Conservation (phyloP, 2,329 filamentous ascomycete species). For the Waltergamsia citrina region DNA sequence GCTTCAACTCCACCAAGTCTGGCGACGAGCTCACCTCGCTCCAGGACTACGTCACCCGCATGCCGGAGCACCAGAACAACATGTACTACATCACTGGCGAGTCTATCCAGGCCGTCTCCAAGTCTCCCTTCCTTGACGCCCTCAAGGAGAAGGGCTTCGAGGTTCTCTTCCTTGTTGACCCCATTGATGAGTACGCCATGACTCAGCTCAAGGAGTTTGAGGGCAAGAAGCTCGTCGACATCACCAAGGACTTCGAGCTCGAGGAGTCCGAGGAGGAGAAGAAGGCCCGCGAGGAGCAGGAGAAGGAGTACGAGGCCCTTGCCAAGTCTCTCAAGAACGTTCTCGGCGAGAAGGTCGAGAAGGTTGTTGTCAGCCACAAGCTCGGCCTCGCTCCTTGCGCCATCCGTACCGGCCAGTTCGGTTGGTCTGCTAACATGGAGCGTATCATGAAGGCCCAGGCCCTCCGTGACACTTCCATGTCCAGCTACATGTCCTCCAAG, state of each 20-base stretch:
- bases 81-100: slow-evolving; percentile 99
- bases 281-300: slow-evolving; percentile 85
- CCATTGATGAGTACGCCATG: slow-evolving; percentile 99
- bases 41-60: slow-evolving; percentile 95
- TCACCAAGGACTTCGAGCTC: slow-evolving; percentile 99
- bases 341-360: slow-evolving; percentile 98
- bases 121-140: slow-evolving; percentile 97
- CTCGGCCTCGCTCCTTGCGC: slow-evolving; percentile 88
- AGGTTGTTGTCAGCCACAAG: slow-evolving; percentile 99
- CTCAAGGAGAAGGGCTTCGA: slow-evolving; percentile 99
- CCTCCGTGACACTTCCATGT: slow-evolving; percentile 99
- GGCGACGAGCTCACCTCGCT: slow-evolving; percentile 93
- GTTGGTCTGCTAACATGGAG: slow-evolving; percentile 99
- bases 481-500: slow-evolving; percentile 99
- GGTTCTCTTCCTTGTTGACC: slow-evolving; percentile 98
- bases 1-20: slow-evolving; percentile 98
- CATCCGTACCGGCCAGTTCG: slow-evolving; percentile 98
- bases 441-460: slow-evolving; percentile 99
- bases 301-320: slow-evolving; percentile 95
- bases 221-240: slow-evolving; percentile 99
- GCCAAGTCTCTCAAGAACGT: slow-evolving; percentile 99
- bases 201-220: slow-evolving; percentile 99
- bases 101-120: slow-evolving; percentile 94
- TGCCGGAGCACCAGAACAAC: slow-evolving; percentile 99
- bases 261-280: slow-evolving; percentile 99